Percentiles rank a stretch among this genome's conserved stretches.
These are phyloP conservation scores for Penicillium maclennaniae DNA, from an alignment of 495 filamentous ascomycete genomes.

Conservation along the genomic window DNA sequence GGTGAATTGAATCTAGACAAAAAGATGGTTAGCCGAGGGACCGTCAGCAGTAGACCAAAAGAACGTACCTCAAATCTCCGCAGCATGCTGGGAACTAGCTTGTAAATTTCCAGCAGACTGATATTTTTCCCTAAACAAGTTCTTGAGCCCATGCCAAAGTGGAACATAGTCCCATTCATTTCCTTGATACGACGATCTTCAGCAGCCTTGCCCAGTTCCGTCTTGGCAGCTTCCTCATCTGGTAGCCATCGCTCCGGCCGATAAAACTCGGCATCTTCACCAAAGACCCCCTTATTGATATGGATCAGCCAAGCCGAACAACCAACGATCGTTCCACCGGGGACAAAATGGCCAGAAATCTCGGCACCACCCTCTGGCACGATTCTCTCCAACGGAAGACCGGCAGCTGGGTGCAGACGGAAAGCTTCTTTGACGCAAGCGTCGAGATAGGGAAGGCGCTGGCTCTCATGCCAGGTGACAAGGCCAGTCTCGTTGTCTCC, in stretches of 20 bases:
- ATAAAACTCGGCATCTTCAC: slow-evolving; percentile 53
- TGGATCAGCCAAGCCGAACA: slow-evolving; percentile 61
- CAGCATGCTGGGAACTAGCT: slow-evolving; percentile 23
- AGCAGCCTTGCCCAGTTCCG: slow-evolving; percentile 1
- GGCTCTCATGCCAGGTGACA: slow-evolving; percentile 53
- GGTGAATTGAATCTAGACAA: slow-evolving; percentile 22
- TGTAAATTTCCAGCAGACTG: slow-evolving; percentile 29
- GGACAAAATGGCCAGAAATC: slow-evolving; percentile 49
- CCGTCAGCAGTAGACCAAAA: not conserved
- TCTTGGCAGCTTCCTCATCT: slow-evolving; percentile 21
- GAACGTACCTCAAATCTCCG: slow-evolving; percentile 14
- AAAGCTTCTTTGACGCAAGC: slow-evolving; percentile 68
- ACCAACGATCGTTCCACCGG: slow-evolving; percentile 62
- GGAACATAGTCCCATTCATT: slow-evolving; percentile 17
- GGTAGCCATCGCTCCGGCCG: slow-evolving; percentile 60
- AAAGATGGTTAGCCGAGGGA: not conserved
- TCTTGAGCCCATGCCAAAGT: slow-evolving; percentile 23
- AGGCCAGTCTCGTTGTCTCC: slow-evolving; percentile 48
- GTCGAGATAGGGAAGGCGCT: slow-evolving; percentile 57
- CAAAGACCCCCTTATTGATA: slow-evolving; percentile 53
- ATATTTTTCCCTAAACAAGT: slow-evolving; percentile 29
- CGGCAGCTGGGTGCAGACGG: slow-evolving; percentile 59
- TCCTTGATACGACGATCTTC: slow-evolving; percentile 12
- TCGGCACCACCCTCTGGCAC: slow-evolving; percentile 32
- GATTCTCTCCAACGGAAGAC: slow-evolving; percentile 51